phyloP scores from a whole-genome alignment of 208 protist genomes.

The Leishmania tropica region DNA sequence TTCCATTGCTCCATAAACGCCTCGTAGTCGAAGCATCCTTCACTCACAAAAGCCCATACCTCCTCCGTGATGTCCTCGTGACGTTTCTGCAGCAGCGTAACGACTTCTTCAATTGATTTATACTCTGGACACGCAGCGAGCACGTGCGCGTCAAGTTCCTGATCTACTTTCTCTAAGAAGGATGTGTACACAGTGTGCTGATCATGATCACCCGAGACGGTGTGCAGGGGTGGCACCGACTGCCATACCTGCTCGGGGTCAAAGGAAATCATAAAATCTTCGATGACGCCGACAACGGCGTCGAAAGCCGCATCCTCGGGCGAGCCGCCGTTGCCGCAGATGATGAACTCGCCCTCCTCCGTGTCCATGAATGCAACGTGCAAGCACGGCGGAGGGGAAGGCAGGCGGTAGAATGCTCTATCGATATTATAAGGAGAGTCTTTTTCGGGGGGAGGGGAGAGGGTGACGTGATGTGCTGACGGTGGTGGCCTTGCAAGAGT shows the following conservation, averaged over 20 bases:
- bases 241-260: conserved; percentile 45
- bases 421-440: background rate
- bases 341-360: conserved; percentile 78
- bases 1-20: conserved; percentile 72
- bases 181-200: conserved; percentile 57
- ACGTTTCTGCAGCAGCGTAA: conserved; percentile 49
- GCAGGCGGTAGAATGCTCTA: background rate
- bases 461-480: background rate
- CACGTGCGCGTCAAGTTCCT: conserved; percentile 65
- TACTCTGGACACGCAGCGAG: conserved; percentile 33
- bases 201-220: conserved; percentile 59
- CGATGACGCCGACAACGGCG: conserved; percentile 73
- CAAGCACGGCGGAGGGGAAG: background rate
- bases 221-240: conserved; percentile 45
- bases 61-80: conserved; percentile 77
- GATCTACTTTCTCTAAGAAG: conserved; percentile 56
- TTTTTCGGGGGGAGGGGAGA: background rate
- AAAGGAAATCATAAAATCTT: conserved; percentile 88
- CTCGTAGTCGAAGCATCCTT: conserved; percentile 84
- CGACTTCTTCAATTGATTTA: conserved; percentile 31
- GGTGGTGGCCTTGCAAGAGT: background rate
- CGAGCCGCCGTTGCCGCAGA: conserved; percentile 57
- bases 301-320: conserved; percentile 75
- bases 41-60: conserved; percentile 81
- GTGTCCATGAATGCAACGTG: conserved; percentile 53